A percentile compares a stretch with the other conserved stretches of the same genome.
These are phyloP conservation scores for Datisca glomerata DNA, from an alignment of 306 rosid genomes.

Conservation along the genomic window DNA sequence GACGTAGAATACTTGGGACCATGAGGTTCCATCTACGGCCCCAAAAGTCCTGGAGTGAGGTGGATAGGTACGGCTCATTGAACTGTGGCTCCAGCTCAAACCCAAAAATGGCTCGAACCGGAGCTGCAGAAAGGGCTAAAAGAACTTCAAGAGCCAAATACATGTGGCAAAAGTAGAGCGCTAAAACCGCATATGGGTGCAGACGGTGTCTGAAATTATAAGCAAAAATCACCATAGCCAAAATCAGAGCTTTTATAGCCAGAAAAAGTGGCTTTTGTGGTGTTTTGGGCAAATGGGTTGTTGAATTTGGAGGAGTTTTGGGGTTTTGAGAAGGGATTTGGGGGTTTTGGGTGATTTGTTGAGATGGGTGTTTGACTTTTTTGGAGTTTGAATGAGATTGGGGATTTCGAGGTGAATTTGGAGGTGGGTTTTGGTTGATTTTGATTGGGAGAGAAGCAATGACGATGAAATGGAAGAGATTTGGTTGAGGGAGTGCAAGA, in stretches of 20 bases:
- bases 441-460: constrained; percentile 55
- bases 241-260: constrained; percentile 18
- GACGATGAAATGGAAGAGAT: constrained; percentile 39
- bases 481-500: constrained; percentile 22
- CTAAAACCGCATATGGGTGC: constrained; percentile 14
- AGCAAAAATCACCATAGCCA: constrained; percentile 13
- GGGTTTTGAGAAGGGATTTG: too few species aligned
- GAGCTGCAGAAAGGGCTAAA: constrained; percentile 22
- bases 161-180: constrained; percentile 35
- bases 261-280: background rate
- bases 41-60: constrained; percentile 84
- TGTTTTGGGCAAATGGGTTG: constrained; percentile 8
- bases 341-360: constrained; percentile 2
- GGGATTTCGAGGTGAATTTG: too few species aligned
- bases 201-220: constrained; percentile 23
- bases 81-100: constrained; percentile 35
- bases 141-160: constrained; percentile 37
- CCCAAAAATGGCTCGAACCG: constrained; percentile 18
- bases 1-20: constrained; percentile 43
- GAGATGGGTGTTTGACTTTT: constrained; percentile 7
- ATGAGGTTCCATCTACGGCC: constrained; percentile 77
- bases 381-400: too few species aligned
- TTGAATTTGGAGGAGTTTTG: background rate
- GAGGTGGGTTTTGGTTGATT: constrained; percentile 16
- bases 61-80: constrained; percentile 44